Base-by-base conservation (phyloP, 179 eudicot genomes). In the Drosera spatulata region DNA sequence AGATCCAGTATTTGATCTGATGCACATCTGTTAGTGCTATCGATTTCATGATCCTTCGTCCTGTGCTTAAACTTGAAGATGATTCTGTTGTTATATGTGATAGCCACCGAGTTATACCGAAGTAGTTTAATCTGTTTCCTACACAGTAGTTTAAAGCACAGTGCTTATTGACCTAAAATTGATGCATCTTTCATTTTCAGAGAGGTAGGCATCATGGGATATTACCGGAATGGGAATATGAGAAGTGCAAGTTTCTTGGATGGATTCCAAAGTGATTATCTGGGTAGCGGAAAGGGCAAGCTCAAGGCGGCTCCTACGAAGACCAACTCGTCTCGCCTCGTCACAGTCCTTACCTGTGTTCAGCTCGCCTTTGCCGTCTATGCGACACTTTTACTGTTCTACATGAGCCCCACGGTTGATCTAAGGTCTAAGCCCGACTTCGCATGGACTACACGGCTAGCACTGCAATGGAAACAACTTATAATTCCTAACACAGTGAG, bases 351-450 rank as follows among this genome's bases (percentile, higher is more conserved):
- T 4, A 91, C 98, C 40, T 88, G 95, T 50, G 69, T 91, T 6
- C 98, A 88, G 58, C 86, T 88, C 46, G 84, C 80, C 1, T 91
- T 91, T 48, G 98, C 96, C 2, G 58, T 91, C 4, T 91, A 91
- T 61, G 98, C 96, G 3, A 91, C 98, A 0, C 81, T 86, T 56
- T 81, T 91, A 7, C 59, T 91, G 38, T 91, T 85, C 42, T 85
- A 84, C 83, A 80, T 91, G 93, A 88, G 89, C 65, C 96, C 98
- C 4, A 13, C 84, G 0, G 66, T 91, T 8, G 98, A 91, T 61
- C 53, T 91, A 33, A 61, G 86, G 1, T 57, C 85, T 3, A 91
- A 82, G 65, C 99, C 93, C 0, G 96, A 93, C 53, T 86, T 93
- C 49, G 3, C 83, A 0, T 89, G 99, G 99, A 95, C 96, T 12